A percentile compares a stretch with the other conserved stretches of the same genome.
These are phyloP conservation scores for Pseudogymnoascus sp. DNA, from an alignment of 2,329 filamentous ascomycete genomes.

Conservation along the genomic window DNA sequence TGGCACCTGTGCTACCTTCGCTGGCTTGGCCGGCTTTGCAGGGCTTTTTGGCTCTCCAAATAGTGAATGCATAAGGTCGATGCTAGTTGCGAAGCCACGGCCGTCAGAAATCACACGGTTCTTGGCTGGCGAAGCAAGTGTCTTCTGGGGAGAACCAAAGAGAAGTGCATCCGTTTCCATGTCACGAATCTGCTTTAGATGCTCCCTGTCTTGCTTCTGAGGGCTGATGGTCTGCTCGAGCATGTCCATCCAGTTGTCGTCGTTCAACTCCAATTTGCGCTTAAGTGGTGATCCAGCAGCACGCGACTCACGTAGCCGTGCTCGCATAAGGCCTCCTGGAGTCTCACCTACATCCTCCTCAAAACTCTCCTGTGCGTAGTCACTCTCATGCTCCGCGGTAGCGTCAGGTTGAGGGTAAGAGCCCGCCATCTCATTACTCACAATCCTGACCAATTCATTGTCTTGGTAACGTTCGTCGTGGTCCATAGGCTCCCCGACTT, in stretches of 20 bases:
- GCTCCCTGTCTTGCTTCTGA: conserved; percentile 78
- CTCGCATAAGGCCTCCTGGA: conserved; percentile 54
- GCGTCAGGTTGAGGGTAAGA: conserved; percentile 65
- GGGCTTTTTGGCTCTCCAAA: conserved; percentile 65
- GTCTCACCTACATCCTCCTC: conserved; percentile 36
- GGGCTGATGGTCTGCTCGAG: conserved; percentile 90
- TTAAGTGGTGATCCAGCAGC: conserved; percentile 49
- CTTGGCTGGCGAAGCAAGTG: conserved; percentile 21
- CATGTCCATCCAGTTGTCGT: conserved; percentile 89
- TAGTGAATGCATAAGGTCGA: conserved; percentile 92
- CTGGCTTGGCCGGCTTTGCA: conserved; percentile 38
- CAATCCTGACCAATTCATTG: conserved; percentile 67
- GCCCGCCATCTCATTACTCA: conserved; percentile 68
- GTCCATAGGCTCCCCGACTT: conserved; percentile 46
- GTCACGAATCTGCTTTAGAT: conserved; percentile 55
- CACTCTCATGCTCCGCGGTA: conserved; percentile 63
- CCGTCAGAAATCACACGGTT: conserved; percentile 29
- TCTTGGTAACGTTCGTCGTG: conserved; percentile 60
- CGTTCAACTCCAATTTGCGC: conserved; percentile 47
- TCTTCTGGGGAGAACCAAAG: conserved; percentile 30
- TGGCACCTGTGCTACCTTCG: neutral
- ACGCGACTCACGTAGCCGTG: conserved; percentile 56
- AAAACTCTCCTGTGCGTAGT: conserved; percentile 35
- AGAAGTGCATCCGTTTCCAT: conserved; percentile 18
- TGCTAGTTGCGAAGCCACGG: conserved; percentile 73